phyloP scores from a whole-genome alignment of 2,329 filamentous ascomycete genomes.

The Talaromyces marneffei region DNA sequence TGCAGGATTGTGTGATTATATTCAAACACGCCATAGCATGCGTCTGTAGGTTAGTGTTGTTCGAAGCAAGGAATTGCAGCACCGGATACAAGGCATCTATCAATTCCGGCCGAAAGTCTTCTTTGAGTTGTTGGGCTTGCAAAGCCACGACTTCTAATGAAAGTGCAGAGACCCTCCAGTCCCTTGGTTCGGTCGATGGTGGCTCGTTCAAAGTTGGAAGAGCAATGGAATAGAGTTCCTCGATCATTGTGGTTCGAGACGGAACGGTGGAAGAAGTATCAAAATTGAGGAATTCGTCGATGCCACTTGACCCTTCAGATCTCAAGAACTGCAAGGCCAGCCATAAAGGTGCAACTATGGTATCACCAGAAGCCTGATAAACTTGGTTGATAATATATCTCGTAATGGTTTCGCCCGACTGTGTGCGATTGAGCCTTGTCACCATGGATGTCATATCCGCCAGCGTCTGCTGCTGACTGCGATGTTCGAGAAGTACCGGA shows the following conservation, averaged over 20 bases:
- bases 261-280: conserved; percentile 25
- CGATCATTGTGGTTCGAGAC: conserved; percentile 33
- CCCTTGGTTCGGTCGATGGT: conserved; percentile 36
- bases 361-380: conserved; percentile 52
- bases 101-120: conserved; percentile 73
- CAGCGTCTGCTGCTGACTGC: conserved; percentile 63
- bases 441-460: conserved; percentile 55
- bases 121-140: conserved; percentile 61
- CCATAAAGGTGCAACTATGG: conserved; percentile 71
- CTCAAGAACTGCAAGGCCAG: conserved; percentile 65
- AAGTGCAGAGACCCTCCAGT: conserved; percentile 72
- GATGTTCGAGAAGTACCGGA: conserved; percentile 57
- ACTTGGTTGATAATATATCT: conserved; percentile 60
- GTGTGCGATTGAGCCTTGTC: conserved; percentile 48
- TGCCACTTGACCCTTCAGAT: conserved; percentile 46
- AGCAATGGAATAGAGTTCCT: conserved; percentile 42
- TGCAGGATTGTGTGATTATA: conserved; percentile 67
- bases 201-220: conserved; percentile 36
- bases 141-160: conserved; percentile 76
- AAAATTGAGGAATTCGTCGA: conserved; percentile 64
- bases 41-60: conserved; percentile 59
- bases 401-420: conserved; percentile 48
- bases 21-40: conserved; percentile 83
- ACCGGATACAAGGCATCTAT: conserved; percentile 89
- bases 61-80: conserved; percentile 78